Evolutionary conservation across 1,284 basidiomycete species (phyloP), one percentile per base, ranked within the genome.

Genomic region (Melanopsichium pennsylvanicum): DNA sequence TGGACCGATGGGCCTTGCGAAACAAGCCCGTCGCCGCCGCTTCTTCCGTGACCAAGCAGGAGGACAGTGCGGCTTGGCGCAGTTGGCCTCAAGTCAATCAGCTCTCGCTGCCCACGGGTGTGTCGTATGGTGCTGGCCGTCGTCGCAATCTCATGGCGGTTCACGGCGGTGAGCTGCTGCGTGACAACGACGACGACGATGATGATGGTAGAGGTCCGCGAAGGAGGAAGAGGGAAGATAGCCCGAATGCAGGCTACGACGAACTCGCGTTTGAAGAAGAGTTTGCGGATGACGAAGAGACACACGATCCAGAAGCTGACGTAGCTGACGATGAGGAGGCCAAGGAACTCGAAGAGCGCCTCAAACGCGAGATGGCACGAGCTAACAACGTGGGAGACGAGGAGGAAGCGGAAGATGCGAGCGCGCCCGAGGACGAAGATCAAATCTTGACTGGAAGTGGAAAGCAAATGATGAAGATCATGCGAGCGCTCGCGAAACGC

Each of bases 381-480:
- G 79, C 79, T n/a, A 79, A 78, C 45, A 42, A 66, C 10, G 34
- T 73, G 15, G 70, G 67, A 12, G 73, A 78, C 33, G 56, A 70
- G 8, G 73, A 76, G 8, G 70, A 69, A 22, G 66, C 48, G 6
- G 70, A 68, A 35, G 66, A 61, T 21, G 67, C 49, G 39, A 60
- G 57, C 16, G 67, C 57, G 10, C 58, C 44, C 10, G 72, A 72
- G 48, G 69, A 68, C n/a, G 52, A 71, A 33, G 70, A 78, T 40
- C 72, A 78, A 33, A 45, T 63, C 41, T 43, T 80, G 42, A 79
- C 75, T 15, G 74, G 78, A 36, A 74, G 68, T n/a, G 78, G 75
- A 18, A 72, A 69, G 37, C 78, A 81, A 59, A 77, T 81, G 76
- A 76, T 77, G 66, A 78, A 79, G 67, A 80, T 81, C 46, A 79